Conservation (phyloP, 140 eudicot species). For the Flaveria floridana region DNA sequence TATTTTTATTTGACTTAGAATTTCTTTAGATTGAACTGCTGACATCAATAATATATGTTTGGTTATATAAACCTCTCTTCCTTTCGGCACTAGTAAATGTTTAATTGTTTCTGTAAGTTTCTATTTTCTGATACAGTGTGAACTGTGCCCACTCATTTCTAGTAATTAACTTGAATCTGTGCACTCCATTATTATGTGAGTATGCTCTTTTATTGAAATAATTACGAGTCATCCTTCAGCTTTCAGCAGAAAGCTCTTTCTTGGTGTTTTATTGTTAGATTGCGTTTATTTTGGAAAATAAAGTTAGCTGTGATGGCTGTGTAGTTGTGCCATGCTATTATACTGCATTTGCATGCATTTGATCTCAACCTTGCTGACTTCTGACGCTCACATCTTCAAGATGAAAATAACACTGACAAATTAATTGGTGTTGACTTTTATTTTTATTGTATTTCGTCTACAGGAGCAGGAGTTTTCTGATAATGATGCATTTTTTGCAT, state of each 20-base stretch:
- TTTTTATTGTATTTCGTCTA: slow-evolving; percentile 21
- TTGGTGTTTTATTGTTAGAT: not conserved
- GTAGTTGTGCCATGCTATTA: not conserved
- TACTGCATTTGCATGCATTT: slow-evolving; percentile 3
- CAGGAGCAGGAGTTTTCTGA: slow-evolving; percentile 93
- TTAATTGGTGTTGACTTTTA: not conserved
- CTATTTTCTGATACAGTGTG: not conserved
- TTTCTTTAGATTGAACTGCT: not conserved
- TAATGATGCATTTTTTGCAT: slow-evolving; percentile 90
- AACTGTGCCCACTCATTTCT: not conserved
- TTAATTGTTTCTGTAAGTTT: not conserved
- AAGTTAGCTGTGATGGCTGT: not conserved
- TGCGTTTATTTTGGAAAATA: not conserved
- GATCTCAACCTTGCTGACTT: not conserved
- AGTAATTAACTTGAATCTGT: not conserved
- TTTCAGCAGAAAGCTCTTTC: not conserved
- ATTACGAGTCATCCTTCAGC: not conserved
- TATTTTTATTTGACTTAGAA: not conserved
- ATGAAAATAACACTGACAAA: not conserved
- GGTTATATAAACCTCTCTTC: not conserved
- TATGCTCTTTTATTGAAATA: not conserved
- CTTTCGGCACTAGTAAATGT: not conserved
- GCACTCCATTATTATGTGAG: not conserved
- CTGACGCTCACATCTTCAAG: not conserved
- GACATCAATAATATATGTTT: not conserved